phyloP scores from a whole-genome alignment of 345 rosid species.

The Gossypium longicalyx region DNA sequence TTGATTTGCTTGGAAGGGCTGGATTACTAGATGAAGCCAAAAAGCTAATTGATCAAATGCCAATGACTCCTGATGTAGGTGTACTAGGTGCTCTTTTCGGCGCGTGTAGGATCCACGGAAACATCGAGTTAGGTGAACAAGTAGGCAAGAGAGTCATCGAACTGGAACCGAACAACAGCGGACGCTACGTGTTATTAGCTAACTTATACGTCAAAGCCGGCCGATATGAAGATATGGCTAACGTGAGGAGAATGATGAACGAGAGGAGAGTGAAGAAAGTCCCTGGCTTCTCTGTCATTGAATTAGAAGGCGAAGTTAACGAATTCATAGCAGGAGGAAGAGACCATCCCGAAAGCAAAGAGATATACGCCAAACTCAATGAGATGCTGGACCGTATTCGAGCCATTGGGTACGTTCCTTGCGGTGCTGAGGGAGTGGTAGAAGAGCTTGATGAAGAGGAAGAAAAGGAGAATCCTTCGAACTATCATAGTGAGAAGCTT shows the following conservation, averaged over 20 bases:
- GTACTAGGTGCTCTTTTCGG: constrained; percentile 40
- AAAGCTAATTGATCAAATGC: constrained; percentile 31
- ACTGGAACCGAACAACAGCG: constrained; percentile 40
- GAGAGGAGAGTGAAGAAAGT: constrained; percentile 35
- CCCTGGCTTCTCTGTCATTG: constrained; percentile 36
- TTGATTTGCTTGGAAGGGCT: constrained; percentile 42
- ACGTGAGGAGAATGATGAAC: constrained; percentile 38
- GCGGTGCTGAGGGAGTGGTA: constrained; percentile 20
- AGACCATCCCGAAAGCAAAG: constrained; percentile 27
- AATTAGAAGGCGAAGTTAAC: constrained; percentile 28
- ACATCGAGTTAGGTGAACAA: constrained; percentile 36
- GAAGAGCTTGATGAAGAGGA: constrained; percentile 36
- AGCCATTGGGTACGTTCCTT: constrained; percentile 26
- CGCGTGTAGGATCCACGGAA: constrained; percentile 35
- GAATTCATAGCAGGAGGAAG: constrained; percentile 34
- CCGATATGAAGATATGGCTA: constrained; percentile 38
- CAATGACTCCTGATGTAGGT: constrained; percentile 31
- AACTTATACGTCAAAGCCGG: constrained; percentile 39
- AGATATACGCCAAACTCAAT: constrained; percentile 29
- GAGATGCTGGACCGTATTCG: constrained; percentile 35
- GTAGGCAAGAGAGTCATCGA: constrained; percentile 35
- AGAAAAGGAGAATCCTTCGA: constrained; percentile 22
- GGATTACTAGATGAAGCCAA: constrained; percentile 40
- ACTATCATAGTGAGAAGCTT: constrained; percentile 39
- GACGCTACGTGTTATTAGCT: constrained; percentile 39